Percentiles rank a stretch among this genome's conserved stretches.
Evolutionary conservation across 441 rosid species (phyloP).

Genomic region (Kokia cookei): DNA sequence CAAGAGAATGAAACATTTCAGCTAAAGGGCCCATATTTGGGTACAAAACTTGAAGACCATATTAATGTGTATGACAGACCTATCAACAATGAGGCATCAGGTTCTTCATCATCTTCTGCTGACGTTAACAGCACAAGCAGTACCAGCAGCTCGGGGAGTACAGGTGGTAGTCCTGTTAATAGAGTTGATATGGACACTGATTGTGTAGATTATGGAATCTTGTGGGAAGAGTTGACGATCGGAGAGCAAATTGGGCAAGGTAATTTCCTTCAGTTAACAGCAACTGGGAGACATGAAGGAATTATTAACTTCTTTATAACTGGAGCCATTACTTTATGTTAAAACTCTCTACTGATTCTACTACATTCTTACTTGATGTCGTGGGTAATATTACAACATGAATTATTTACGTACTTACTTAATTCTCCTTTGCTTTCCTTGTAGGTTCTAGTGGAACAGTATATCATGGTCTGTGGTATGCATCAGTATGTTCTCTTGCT

Average conservation of each 20-base stretch:
- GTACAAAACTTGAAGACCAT: constrained; percentile 39
- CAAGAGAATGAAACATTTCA: constrained; percentile 42
- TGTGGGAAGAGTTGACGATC: constrained; percentile 83
- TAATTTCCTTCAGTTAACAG: constrained; percentile 20
- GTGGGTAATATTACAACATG: neutral
- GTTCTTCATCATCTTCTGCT: constrained; percentile 77
- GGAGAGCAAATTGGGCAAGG: constrained; percentile 94
- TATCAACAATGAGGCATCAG: constrained; percentile 52
- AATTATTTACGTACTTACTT: constrained; percentile 11
- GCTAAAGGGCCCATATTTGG: constrained; percentile 32
- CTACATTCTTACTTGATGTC: neutral
- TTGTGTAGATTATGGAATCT: constrained; percentile 75
- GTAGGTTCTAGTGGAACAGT: constrained; percentile 98
- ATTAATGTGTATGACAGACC: constrained; percentile 36
- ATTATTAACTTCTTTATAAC: neutral
- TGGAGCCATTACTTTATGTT: neutral
- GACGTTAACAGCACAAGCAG: constrained; percentile 82
- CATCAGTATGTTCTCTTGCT: constrained; percentile 85
- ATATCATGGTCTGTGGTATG: constrained; percentile 93
- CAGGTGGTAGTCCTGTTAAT: constrained; percentile 68
- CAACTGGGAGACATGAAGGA: too few species aligned
- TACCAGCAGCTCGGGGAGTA: constrained; percentile 81
- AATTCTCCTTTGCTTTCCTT: constrained; percentile 13
- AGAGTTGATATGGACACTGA: constrained; percentile 61
- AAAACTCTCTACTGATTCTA: neutral